Conservation (phyloP, 192 early-diverging fungal species). For the Coemansia sp. region DNA sequence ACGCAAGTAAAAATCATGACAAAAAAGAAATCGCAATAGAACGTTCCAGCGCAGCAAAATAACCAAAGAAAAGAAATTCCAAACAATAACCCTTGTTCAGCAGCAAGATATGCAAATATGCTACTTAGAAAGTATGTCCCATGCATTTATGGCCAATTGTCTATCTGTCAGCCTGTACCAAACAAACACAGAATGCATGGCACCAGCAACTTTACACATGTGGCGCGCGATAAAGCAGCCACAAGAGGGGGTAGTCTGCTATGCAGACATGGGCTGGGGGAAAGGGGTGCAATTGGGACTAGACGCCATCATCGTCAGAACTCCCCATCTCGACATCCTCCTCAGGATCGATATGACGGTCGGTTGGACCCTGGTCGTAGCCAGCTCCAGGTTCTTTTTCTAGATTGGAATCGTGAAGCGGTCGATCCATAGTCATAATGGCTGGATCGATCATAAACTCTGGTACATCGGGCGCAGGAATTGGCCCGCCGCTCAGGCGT, state of each 20-base stretch:
- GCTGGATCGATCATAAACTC: constrained; percentile 36
- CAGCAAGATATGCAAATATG: neutral
- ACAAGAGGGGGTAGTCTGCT: neutral
- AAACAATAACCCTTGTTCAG: neutral
- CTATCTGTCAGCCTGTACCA: neutral
- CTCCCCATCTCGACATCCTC: constrained; percentile 51
- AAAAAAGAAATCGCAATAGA: neutral
- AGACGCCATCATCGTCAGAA: constrained; percentile 20
- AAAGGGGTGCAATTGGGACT: neutral
- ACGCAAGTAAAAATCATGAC: neutral
- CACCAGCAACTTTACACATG: neutral
- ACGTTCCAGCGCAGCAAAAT: neutral
- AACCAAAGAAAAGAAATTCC: neutral
- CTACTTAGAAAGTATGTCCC: neutral
- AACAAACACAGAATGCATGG: neutral
- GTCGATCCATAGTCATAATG: constrained; percentile 27
- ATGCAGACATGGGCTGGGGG: neutral
- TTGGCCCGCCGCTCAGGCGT: constrained; percentile 15
- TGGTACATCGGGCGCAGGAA: constrained; percentile 39
- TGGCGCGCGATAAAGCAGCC: neutral
- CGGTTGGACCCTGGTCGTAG: constrained; percentile 1
- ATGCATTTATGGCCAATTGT: neutral
- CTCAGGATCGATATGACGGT: constrained; percentile 13
- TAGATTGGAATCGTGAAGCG: constrained; percentile 14
- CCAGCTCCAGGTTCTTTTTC: neutral